Evolutionary conservation across 495 filamentous ascomycete species (phyloP).

Genomic region (Hypoxylon rickii): DNA sequence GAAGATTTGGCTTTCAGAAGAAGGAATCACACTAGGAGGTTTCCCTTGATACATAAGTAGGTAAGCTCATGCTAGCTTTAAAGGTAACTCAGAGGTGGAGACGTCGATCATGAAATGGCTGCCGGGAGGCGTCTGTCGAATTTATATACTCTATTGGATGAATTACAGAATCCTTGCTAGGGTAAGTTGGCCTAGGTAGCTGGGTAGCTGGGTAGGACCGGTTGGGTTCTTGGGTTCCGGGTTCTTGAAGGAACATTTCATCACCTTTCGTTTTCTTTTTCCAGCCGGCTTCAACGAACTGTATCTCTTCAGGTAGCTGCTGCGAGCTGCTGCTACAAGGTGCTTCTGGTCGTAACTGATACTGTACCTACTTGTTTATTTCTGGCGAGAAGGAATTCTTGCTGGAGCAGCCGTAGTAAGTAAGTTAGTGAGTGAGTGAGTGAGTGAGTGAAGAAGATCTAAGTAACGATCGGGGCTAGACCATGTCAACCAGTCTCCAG

Average conservation of each 20-base stretch:
- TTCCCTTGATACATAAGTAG: slow-evolving; percentile 29
- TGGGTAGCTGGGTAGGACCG: slow-evolving; percentile 3
- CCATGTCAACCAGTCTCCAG: slow-evolving; percentile 12
- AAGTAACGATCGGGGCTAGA: slow-evolving; percentile 23
- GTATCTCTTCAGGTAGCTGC: neutral
- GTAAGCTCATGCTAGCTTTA: slow-evolving; percentile 15
- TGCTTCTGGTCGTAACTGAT: no score
- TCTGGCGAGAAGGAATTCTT: slow-evolving; percentile 10
- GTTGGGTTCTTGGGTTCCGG: slow-evolving; percentile 11
- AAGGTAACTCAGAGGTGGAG: slow-evolving; percentile 34
- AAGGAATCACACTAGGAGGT: neutral
- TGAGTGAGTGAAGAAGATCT: slow-evolving; percentile 11
- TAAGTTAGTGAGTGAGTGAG: neutral
- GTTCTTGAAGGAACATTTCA: no score
- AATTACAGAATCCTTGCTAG: slow-evolving; percentile 26
- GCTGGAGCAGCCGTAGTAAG: no score
- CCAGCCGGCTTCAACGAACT: slow-evolving; percentile 1
- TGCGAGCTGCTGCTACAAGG: no score
- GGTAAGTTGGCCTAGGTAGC: slow-evolving; percentile 9
- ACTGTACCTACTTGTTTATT: slow-evolving; percentile 25
- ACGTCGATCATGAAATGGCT: slow-evolving; percentile 36
- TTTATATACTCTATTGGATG: slow-evolving; percentile 36
- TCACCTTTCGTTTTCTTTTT: slow-evolving; percentile 8
- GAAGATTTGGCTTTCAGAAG: neutral
- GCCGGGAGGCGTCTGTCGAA: slow-evolving; percentile 39